A percentile compares a stretch with the other conserved stretches of the same genome.
These are phyloP conservation scores for Diaporthe ampelina DNA, from an alignment of 2,329 filamentous ascomycete species.

Conservation along the genomic window DNA sequence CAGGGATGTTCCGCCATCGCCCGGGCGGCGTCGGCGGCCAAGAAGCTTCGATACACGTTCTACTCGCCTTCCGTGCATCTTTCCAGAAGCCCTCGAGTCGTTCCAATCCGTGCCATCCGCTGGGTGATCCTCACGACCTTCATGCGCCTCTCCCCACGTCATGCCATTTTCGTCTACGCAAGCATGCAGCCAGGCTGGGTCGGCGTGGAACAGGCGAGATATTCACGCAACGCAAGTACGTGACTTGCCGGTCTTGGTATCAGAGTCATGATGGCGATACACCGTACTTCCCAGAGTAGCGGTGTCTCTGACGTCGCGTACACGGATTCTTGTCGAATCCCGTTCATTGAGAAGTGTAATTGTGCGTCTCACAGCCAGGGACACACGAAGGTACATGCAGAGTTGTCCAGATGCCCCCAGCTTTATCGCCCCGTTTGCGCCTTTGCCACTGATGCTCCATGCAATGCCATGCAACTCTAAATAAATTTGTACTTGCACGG, in stretches of 20 bases:
- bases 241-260: conserved; percentile 15
- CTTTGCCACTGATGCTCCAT: conserved; percentile 30
- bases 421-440: conserved; percentile 25
- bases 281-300: background rate
- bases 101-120: background rate
- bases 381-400: conserved; percentile 4
- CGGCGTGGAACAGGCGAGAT: background rate
- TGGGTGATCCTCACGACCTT: conserved; percentile 10
- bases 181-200: background rate
- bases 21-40: conserved; percentile 11
- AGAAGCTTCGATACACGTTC: conserved; percentile 15
- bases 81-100: conserved; percentile 31
- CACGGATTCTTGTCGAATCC: background rate
- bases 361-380: background rate
- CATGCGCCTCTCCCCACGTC: conserved; percentile 5
- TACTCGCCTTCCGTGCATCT: conserved; percentile 26
- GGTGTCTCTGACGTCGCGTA: conserved; percentile 9
- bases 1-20: background rate
- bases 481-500: conserved; percentile 8
- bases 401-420: background rate
- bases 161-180: background rate
- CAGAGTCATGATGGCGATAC: conserved; percentile 29
- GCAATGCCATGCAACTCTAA: conserved; percentile 29
- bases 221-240: background rate
- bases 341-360: conserved; percentile 8